Evolutionary conservation across 2,329 filamentous ascomycete species (phyloP).

Genomic region (Thielaviopsis punctulata): DNA sequence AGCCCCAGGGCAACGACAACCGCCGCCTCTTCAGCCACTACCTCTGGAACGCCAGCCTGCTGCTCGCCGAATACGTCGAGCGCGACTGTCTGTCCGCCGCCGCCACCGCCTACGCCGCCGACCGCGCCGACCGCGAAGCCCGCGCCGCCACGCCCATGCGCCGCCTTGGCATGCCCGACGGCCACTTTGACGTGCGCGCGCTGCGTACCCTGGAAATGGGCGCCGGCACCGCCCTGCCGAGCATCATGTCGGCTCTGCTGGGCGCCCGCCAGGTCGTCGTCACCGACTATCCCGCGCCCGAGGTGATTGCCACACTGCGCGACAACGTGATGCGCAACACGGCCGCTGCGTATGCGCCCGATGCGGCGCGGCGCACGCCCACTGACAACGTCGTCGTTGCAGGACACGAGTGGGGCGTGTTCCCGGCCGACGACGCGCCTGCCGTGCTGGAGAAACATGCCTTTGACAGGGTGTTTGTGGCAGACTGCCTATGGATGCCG

Average conservation of each 20-base stretch:
- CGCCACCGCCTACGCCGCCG: conserved; percentile 1
- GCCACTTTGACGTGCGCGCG: conserved; percentile 30
- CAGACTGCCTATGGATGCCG: conserved; percentile 63
- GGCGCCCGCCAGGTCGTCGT: conserved; percentile 36
- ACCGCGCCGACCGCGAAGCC: background rate
- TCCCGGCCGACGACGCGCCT: conserved; percentile 16
- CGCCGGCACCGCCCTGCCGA: conserved; percentile 42
- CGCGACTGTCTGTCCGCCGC: conserved; percentile 22
- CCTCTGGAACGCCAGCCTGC: conserved; percentile 50
- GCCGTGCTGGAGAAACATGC: conserved; percentile 16
- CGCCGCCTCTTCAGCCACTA: conserved; percentile 52
- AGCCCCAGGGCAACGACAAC: conserved; percentile 34
- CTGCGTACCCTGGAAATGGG: conserved; percentile 46
- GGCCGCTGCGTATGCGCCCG: conserved; percentile 1
- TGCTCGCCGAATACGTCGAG: conserved; percentile 39
- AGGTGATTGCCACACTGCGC: conserved; percentile 40
- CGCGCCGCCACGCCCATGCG: background rate
- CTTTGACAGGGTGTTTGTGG: conserved; percentile 49
- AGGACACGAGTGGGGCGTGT: conserved; percentile 49
- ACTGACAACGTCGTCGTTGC: conserved; percentile 25
- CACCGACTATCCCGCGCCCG: conserved; percentile 49
- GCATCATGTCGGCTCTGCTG: conserved; percentile 30
- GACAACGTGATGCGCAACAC: conserved; percentile 38
- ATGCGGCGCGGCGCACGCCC: conserved; percentile 9
- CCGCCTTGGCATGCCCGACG: conserved; percentile 10